These are phyloP conservation scores for Pichia sorboxylosa DNA, from an alignment of 1,139 yeast species.

Conservation along the genomic window DNA sequence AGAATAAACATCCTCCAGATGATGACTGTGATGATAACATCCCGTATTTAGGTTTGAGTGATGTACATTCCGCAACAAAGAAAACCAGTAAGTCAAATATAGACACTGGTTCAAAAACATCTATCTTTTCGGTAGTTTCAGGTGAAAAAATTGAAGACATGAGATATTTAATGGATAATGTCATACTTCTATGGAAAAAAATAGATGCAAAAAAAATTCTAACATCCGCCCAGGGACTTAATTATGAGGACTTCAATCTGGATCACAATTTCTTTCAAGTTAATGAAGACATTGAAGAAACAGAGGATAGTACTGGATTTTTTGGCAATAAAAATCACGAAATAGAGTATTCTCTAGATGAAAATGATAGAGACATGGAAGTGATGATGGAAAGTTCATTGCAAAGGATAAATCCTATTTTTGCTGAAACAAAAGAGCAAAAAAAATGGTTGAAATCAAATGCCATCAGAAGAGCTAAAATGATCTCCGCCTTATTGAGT, in stretches of 20 bases:
- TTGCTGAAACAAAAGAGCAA: constrained; percentile 7
- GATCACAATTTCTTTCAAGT: no score
- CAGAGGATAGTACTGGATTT: neutral
- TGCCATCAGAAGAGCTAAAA: constrained; percentile 16
- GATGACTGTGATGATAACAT: constrained; percentile 8
- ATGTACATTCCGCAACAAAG: neutral
- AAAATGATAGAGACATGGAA: neutral
- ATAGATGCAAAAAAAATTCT: constrained; percentile 6
- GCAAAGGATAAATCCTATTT: constrained; percentile 8
- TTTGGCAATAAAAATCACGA: no score
- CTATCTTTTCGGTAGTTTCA: constrained; percentile 1
- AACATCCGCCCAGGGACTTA: constrained; percentile 2
- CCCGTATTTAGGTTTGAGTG: neutral
- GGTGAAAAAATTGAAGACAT: constrained; percentile 2
- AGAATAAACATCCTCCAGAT: constrained; percentile 2
- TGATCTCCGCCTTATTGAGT: constrained; percentile 13
- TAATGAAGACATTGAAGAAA: constrained; percentile 3
- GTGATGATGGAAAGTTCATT: constrained; percentile 4
- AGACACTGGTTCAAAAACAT: neutral
- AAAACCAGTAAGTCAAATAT: no score
- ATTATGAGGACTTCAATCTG: constrained; percentile 5
- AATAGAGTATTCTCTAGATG: neutral
- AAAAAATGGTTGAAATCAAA: constrained; percentile 15
- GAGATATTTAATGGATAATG: constrained; percentile 3
- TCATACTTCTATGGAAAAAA: constrained; percentile 8